Conservation (phyloP, 805 yeast species). For the Nakazawaea wickerhamii region DNA sequence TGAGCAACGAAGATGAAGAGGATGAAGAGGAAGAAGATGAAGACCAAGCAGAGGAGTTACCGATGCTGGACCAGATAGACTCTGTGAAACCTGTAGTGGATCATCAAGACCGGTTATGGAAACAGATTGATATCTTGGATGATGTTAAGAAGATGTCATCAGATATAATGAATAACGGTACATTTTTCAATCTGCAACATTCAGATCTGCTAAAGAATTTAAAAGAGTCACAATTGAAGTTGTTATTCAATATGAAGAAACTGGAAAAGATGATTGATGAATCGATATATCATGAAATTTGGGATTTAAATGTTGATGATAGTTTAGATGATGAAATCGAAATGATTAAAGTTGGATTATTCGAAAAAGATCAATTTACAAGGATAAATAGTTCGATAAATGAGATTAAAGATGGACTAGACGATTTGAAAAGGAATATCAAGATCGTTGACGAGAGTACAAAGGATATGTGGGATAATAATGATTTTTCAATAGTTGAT, state of each 20-base stretch:
- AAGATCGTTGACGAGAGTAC: conserved; percentile 39
- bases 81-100: conserved; percentile 56
- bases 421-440: conserved; percentile 47
- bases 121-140: conserved; percentile 79
- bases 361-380: conserved; percentile 47
- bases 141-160: conserved; percentile 63
- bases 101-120: conserved; percentile 75
- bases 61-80: conserved; percentile 42
- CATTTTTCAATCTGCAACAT: conserved; percentile 49
- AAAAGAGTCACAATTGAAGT: conserved; percentile 49
- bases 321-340: conserved; percentile 9
- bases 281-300: conserved; percentile 24
- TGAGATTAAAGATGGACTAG: conserved; percentile 42
- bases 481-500: conserved; percentile 7
- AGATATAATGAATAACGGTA: conserved; percentile 35
- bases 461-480: conserved; percentile 36
- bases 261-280: conserved; percentile 20
- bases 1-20: conserved; percentile 10
- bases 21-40: conserved; percentile 10
- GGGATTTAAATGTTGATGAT: conserved; percentile 19
- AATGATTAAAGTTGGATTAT: conserved; percentile 24
- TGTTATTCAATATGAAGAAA: conserved; percentile 35
- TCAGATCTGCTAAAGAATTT: conserved; percentile 45
- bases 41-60: conserved; percentile 3
- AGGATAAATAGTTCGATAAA: conserved; percentile 45